phyloP scores from a whole-genome alignment of 1,284 basidiomycete genomes.

The Ustilago bromivora region DNA sequence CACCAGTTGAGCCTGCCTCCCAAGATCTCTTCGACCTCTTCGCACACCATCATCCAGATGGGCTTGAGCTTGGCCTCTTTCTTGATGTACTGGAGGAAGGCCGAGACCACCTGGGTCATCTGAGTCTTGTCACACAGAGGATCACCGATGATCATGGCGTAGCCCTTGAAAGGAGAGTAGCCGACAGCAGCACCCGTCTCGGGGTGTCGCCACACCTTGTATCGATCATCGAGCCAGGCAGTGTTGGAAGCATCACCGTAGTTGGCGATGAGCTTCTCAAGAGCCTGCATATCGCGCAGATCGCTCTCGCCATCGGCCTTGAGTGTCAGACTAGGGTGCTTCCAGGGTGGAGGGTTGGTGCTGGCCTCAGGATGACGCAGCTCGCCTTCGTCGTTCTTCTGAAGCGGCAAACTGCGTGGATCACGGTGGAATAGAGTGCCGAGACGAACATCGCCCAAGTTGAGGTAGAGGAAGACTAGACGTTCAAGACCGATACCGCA shows the following conservation, averaged over 20 bases:
- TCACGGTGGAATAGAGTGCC: slow-evolving; percentile 68
- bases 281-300: slow-evolving; percentile 59
- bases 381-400: slow-evolving; percentile 36
- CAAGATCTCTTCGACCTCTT: slow-evolving; percentile 72
- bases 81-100: slow-evolving; percentile 71
- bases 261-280: slow-evolving; percentile 73
- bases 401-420: slow-evolving; percentile 60
- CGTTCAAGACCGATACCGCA: slow-evolving; percentile 69
- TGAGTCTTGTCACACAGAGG: slow-evolving; percentile 73
- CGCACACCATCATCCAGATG: slow-evolving; percentile 74
- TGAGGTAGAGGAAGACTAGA: slow-evolving; percentile 68
- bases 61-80: slow-evolving; percentile 72
- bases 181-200: slow-evolving; percentile 73
- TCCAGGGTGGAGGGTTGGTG: slow-evolving; percentile 63
- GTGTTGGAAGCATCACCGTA: slow-evolving; percentile 76
- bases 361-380: slow-evolving; percentile 65
- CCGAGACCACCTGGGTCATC: slow-evolving; percentile 71
- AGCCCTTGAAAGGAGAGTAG: slow-evolving; percentile 71
- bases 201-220: slow-evolving; percentile 73
- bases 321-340: slow-evolving; percentile 31
- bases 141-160: slow-evolving; percentile 73
- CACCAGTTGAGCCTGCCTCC: slow-evolving; percentile 73
- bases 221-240: slow-evolving; percentile 75
- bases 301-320: slow-evolving; percentile 39
- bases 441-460: slow-evolving; percentile 65